A percentile compares a stretch with the other conserved stretches of the same genome.
phyloP scores from a whole-genome alignment of 805 yeast species.

The Yarrowia sp. region DNA sequence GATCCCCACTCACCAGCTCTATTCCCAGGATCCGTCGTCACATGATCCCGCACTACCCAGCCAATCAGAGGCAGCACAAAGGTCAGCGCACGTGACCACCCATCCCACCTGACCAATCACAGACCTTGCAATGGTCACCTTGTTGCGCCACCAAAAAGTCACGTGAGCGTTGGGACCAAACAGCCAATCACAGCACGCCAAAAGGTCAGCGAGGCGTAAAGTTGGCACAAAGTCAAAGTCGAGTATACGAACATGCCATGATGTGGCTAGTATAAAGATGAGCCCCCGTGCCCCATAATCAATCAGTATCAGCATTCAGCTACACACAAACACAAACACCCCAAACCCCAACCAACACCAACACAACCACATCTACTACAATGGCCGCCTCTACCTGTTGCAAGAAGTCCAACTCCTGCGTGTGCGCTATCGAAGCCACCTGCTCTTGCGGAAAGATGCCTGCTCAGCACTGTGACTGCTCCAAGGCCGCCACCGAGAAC shows the following conservation, averaged over 20 bases:
- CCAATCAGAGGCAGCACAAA: constrained; percentile 4
- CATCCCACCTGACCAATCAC: neutral
- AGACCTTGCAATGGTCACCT: constrained; percentile 1
- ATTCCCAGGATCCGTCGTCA: neutral
- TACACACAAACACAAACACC: constrained; percentile 10
- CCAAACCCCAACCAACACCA: neutral
- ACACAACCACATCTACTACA: constrained; percentile 4
- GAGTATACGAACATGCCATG: constrained; percentile 14
- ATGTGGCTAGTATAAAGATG: constrained; percentile 32
- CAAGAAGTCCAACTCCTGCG: constrained; percentile 56
- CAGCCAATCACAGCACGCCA: constrained; percentile 10
- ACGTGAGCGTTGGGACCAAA: constrained; percentile 12
- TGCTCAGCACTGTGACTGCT: constrained; percentile 64
- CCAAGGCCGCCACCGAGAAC: constrained; percentile 60
- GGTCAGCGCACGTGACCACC: constrained; percentile 22
- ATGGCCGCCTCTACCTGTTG: constrained; percentile 48
- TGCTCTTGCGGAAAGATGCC: constrained; percentile 71
- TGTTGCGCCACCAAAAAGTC: constrained; percentile 1
- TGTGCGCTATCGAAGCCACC: constrained; percentile 67
- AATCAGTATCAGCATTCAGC: neutral
- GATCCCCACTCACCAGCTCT: no score
- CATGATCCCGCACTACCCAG: neutral
- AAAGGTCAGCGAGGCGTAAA: constrained; percentile 14
- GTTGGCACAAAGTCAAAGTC: neutral
- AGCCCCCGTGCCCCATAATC: no score